These are phyloP conservation scores for Eucalyptus dawsonii DNA, from an alignment of 345 rosid species.

Conservation along the genomic window DNA sequence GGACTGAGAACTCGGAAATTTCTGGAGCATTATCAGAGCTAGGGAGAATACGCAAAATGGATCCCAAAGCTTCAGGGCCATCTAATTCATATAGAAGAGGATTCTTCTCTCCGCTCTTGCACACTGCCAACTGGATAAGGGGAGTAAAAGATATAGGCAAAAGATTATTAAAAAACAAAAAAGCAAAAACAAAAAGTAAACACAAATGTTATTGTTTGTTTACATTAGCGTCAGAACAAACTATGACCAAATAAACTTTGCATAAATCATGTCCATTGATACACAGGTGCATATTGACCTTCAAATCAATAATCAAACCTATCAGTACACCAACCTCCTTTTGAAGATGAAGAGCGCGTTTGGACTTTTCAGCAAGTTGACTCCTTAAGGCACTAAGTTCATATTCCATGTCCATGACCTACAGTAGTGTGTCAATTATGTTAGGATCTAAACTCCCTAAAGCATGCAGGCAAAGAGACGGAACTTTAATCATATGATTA, in stretches of 20 bases:
- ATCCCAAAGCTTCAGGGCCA: conserved; percentile 83
- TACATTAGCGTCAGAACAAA: background rate
- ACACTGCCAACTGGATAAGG: conserved; percentile 44
- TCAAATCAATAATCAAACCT: background rate
- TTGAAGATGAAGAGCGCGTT: conserved; percentile 56
- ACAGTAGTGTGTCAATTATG: background rate
- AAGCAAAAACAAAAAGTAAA: background rate
- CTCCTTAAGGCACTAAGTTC: conserved; percentile 70
- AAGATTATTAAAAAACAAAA: background rate
- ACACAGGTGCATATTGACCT: background rate
- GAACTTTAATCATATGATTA: background rate
- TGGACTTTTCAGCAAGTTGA: conserved; percentile 79
- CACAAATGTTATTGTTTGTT: background rate
- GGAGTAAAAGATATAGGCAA: background rate
- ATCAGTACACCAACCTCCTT: conserved; percentile 37
- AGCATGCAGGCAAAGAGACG: background rate
- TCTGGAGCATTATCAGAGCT: conserved; percentile 62
- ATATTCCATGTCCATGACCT: conserved; percentile 96
- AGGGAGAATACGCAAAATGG: conserved; percentile 52
- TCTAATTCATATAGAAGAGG: conserved; percentile 57
- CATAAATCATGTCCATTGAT: background rate
- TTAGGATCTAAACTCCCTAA: background rate
- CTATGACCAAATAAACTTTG: background rate
- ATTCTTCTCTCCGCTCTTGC: conserved; percentile 45
- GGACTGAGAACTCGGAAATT: conserved; percentile 58